Evolutionary conservation across 495 filamentous ascomycete genomes (phyloP).

Genomic region (Penicillium malachiteum): DNA sequence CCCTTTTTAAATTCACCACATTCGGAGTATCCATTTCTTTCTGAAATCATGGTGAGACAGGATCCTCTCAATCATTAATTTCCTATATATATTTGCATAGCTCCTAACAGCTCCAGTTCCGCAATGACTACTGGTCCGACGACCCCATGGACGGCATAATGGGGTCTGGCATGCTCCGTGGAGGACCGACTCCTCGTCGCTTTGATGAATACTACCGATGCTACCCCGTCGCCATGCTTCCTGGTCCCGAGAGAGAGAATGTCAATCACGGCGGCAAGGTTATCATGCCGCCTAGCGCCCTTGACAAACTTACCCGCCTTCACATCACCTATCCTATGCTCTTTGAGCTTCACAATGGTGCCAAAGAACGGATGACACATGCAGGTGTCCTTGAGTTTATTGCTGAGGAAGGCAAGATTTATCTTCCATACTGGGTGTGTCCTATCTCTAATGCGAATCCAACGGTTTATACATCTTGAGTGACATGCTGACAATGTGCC

Average conservation of each 20-base stretch:
- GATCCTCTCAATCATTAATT: background rate
- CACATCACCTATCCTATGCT: constrained; percentile 98
- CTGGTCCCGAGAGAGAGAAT: constrained; percentile 84
- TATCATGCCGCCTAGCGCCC: constrained; percentile 87
- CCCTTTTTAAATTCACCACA: background rate
- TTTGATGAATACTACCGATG: constrained; percentile 98
- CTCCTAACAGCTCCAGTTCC: constrained; percentile 44
- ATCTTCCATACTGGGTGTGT: constrained; percentile 90
- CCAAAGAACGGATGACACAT: constrained; percentile 75
- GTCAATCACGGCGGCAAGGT: constrained; percentile 98
- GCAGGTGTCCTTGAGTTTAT: constrained; percentile 96
- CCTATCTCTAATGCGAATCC: background rate
- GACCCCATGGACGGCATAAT: constrained; percentile 56
- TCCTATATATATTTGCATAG: background rate
- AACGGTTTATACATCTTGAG: background rate
- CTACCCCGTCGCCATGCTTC: constrained; percentile 91
- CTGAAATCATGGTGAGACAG: constrained; percentile 28
- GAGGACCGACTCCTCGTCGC: constrained; percentile 52
- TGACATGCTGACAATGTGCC: background rate
- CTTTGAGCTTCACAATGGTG: constrained; percentile 89
- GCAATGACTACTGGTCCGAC: constrained; percentile 54
- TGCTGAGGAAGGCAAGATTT: constrained; percentile 94
- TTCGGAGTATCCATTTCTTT: background rate
- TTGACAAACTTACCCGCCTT: constrained; percentile 93
- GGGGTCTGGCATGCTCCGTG: constrained; percentile 41